Evolutionary conservation across 495 filamentous ascomycete genomes (phyloP), one percentile per base, ranked within the genome.

Genomic region (Lindgomyces ingoldianus): DNA sequence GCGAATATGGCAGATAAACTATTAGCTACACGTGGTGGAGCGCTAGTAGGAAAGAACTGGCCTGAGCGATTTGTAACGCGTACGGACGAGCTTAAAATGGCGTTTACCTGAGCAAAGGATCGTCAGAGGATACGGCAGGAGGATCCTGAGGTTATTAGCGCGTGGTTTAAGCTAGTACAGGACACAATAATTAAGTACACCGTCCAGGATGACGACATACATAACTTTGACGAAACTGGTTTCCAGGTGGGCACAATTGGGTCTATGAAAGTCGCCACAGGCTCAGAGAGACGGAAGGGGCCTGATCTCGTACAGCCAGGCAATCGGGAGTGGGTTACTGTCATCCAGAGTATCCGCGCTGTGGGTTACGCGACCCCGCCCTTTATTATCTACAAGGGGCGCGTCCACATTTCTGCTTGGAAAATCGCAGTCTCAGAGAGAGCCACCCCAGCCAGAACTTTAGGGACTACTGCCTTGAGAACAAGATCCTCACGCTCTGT

Each of bases 191-290:
- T 49, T n/a, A 70, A 79, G 57, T 75, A 79, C 60, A 68, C 69
- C 16, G 75, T 81, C 41, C 21, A 57, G 11, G 56, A 74, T 12
- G 63, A 74, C 26, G 73, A 80, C 73, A 72, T 77, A 25, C 77
- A 77, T 59, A 81, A 81, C 64, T 79, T 81, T 66, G 71, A 81
- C 61, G 70, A 81, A 62, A 75, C 69, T 54, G 65, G 75, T 50
- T 60, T 79, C 72, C 42, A 72, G 33, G 77, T 80, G 59, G 73
- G 72, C 33, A 46, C 75, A 9, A 58, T 47, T 58, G 21, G 55
- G 19, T 47, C 41, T 8, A 58, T 58, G 21, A 58, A 58, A 39
- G 42, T 58, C 47, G 42, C 47, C 47, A 58, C 42, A 8, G 18
- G 55, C 18, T 54, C 64, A 44, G 55, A 77, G 53, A 56, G 59